Base-by-base conservation (phyloP, 2,329 filamentous ascomycete genomes). In the Hypoxylon sp. region DNA sequence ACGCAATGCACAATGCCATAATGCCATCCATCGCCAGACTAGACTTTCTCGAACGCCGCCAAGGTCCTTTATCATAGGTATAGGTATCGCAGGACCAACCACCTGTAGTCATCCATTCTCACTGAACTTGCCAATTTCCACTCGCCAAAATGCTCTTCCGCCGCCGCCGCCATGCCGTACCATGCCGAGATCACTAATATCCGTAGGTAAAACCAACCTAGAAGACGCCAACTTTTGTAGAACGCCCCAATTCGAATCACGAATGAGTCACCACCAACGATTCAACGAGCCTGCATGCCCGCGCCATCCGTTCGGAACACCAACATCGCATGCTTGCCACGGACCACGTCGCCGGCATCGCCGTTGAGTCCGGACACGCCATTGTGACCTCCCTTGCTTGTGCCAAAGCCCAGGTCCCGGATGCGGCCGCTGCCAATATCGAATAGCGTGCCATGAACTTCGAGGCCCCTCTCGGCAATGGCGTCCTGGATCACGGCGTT, bases 361-460 rank as follows among this genome's bases (percentile, higher is more conserved):
- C 62, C 62, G 39, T 62, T 63, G 15, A 57, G 70, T 7, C 60
- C 64, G 5, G 37, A 6, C 2, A 57, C 48, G 21, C 46, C 66
- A 44, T 73, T 65, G 42, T 68, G 53, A 39, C 61, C 65, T 21
- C 62, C 62, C 63, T 75, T 77, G 47, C 19, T 27, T 0, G 75
- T 84, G 50, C 86, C 84, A 54, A 82, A 74, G 19, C 83, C 82
- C 2, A 88, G 75, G 73, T 88, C 84, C 42, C 79, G 78, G 56
- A 88, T 78, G 65, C 81, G 81, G 11, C 87, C 87, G 19, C 76
- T 80, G 5, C 73, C 80, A 56, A 88, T 80, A 71, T 96, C 90
- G 78, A 93, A 95, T 13, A 97, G 83, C 58, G 90, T 84, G n/a
- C 92, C 93, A 78, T 96, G 92, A 5, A 97, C 86, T 79, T 91